Percentiles rank a stretch among this genome's conserved stretches.
Conservation (phyloP, 2,329 filamentous ascomycete genomes). For the Aspergillus caelatus region DNA sequence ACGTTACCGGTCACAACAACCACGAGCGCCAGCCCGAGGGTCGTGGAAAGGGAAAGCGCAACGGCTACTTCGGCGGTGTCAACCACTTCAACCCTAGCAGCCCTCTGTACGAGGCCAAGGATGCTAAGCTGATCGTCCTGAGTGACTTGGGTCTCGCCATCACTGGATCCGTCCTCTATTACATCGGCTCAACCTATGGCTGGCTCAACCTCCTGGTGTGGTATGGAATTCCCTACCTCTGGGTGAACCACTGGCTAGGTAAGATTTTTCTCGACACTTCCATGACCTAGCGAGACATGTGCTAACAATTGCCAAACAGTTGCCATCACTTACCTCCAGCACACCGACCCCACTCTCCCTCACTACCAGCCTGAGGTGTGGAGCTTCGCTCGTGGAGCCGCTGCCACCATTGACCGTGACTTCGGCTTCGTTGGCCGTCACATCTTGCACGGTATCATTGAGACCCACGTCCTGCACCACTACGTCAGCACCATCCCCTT, state of each 20-base stretch:
- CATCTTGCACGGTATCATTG: slow-evolving; percentile 92
- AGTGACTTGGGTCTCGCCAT: slow-evolving; percentile 81
- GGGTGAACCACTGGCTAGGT: slow-evolving; percentile 99
- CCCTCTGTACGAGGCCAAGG: slow-evolving; percentile 88
- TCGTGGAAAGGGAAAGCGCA: slow-evolving; percentile 88
- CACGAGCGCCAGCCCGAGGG: slow-evolving; percentile 91
- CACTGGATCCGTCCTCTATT: slow-evolving; percentile 63
- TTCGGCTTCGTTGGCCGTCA: slow-evolving; percentile 93
- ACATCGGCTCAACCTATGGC: slow-evolving; percentile 76
- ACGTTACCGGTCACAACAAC: slow-evolving; percentile 95
- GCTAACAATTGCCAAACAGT: slow-evolving; percentile 55
- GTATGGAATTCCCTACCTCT: slow-evolving; percentile 94
- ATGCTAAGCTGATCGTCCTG: slow-evolving; percentile 81
- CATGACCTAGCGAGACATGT: slow-evolving; percentile 10
- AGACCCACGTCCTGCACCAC: slow-evolving; percentile 97
- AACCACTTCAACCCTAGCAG: slow-evolving; percentile 93
- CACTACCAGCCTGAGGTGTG: slow-evolving; percentile 86
- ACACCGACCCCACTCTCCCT: slow-evolving; percentile 91
- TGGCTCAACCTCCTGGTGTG: slow-evolving; percentile 86
- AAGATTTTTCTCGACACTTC: slow-evolving; percentile 50
- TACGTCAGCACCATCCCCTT: slow-evolving; percentile 96
- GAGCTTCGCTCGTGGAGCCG: slow-evolving; percentile 92
- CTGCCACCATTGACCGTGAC: slow-evolving; percentile 94
- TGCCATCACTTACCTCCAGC: slow-evolving; percentile 95
- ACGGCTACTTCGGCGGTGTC: slow-evolving; percentile 77